Base-by-base conservation (phyloP, 2,329 filamentous ascomycete species). In the Lasiodiplodia citricola region DNA sequence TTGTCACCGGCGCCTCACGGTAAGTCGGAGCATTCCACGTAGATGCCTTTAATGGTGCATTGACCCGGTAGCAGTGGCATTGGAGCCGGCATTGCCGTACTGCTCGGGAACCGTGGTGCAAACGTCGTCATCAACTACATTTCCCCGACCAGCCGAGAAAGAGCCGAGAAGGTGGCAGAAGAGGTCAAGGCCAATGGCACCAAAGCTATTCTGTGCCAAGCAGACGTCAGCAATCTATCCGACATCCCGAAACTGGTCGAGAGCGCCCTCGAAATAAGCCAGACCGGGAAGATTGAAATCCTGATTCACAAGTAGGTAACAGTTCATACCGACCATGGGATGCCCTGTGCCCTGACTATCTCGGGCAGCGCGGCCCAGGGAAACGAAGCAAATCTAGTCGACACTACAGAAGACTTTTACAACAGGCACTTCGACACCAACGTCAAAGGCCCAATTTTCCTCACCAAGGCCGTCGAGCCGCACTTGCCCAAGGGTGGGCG, bases 341-440 rank as follows among this genome's bases (percentile, higher is more conserved):
- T 23, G 70, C 21, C 10, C 8, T 23, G n/a, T 21, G n/a, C 13
- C 16, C 50, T 52, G 21, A 25, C 50, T 23, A 10, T 35, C 8
- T 2, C 8, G 31, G 31, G 31, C 13, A 79, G 79, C 58, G 78
- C 76, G 25, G 75, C 70, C 2, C 67, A 71, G 7, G 72, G 62
- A 3, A 57, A 56, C 28, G 66, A 68, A 23, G 68, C 57, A 35
- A 28, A 69, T n/a, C 56, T 69, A 10, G 66, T 54, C 35, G 80
- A 84, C 18, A 80, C 85, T 47, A 82, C 79, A 0, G 67, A 79
- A 0, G 79, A 81, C 0, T 82, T 86, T 72, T 88, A 85, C 73
- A 79, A 83, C 44, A 70, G 75, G 3, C 78, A 87, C 11, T 86
- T 84, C 72, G 75, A 85, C 68, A 75, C 86, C 69, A 89, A 90